Base-by-base conservation (phyloP, 1,139 yeast genomes). In the Yamadazyma spencermartinsiae region DNA sequence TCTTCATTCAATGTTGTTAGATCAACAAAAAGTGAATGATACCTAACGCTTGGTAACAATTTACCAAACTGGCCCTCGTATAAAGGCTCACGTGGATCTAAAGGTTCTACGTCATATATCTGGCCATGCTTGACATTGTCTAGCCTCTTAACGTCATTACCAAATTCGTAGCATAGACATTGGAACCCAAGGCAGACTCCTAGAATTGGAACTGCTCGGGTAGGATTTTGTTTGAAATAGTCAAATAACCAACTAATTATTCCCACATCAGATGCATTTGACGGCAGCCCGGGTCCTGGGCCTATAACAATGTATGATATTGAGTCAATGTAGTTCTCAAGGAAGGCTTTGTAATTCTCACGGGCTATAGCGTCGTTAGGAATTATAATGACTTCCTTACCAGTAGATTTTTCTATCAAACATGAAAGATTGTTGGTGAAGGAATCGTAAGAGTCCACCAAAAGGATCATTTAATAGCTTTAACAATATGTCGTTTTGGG, bases 211-310 rank as follows among this genome's bases (percentile, higher is more conserved):
- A 86, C 61, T 0, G 54, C 45, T 4, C 38, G 34, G 2, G 19
- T 39, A 0, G 53, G 43, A 17, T 49, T 38, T 0, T 45, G 33
- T 6, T 56, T 52, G 39, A 56, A 66, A 31, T 54, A 60, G 37
- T 52, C 54, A 39, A 61, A 76, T 16, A 86, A 50, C 54, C 72
- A 70, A 4, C 79, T 76, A n/a, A 89, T 76, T 4, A 89, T 73
- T 1, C 97, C 98, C 17, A 86, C 79, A 55, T 90, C 98, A 1
- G 57, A 46, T 0, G 71, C 57, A 31, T 66, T 73, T 2, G 65
- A 63, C 0, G 98, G 98, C 50, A 86, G 80, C 0, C 99, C 99
- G 0, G 99, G 99, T 0, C 99, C 99, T 0, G 99, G 99, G 0
- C 98, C 98, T 11, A 92, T 74, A 0, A 92, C 81, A 4, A 94